phyloP scores from a whole-genome alignment of 768 basidiomycete genomes.

The Tulasnella sp. region DNA sequence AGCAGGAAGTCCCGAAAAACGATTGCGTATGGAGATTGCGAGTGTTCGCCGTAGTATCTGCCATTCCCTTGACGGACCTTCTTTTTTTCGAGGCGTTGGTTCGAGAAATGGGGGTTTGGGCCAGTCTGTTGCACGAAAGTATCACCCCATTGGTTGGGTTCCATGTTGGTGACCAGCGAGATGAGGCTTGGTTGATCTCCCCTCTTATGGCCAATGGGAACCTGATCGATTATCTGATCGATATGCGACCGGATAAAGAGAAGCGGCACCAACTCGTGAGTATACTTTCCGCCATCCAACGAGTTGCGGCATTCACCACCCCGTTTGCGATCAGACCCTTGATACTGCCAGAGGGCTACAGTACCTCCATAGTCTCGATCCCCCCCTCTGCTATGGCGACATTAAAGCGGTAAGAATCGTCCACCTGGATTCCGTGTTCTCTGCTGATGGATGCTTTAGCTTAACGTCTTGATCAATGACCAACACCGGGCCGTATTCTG shows the following conservation, averaged over 20 bases:
- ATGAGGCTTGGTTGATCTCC: not conserved
- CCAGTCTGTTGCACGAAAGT: not conserved
- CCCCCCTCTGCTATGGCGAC: slow-evolving; percentile 18
- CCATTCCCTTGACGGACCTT: not conserved
- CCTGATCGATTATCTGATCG: not conserved
- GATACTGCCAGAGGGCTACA: slow-evolving; percentile 10
- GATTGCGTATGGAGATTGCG: too few species aligned
- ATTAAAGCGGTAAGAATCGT: slow-evolving; percentile 15
- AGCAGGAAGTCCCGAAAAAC: not conserved
- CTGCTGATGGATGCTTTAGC: not conserved
- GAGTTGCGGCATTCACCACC: too few species aligned
- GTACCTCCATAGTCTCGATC: slow-evolving; percentile 15
- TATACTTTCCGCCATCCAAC: not conserved
- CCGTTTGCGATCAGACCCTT: not conserved
- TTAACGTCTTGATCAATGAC: not conserved
- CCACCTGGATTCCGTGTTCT: not conserved
- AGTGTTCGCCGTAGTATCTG: too few species aligned
- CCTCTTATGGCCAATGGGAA: not conserved
- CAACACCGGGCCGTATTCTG: not conserved
- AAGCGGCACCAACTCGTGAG: not conserved
- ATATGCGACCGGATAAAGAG: not conserved
- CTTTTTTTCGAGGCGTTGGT: not conserved
- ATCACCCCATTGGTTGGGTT: not conserved
- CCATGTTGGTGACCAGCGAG: not conserved
- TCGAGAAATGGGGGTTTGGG: not conserved